Base-by-base conservation (phyloP, 805 yeast species). In the Yamadazyma akitaensis region DNA sequence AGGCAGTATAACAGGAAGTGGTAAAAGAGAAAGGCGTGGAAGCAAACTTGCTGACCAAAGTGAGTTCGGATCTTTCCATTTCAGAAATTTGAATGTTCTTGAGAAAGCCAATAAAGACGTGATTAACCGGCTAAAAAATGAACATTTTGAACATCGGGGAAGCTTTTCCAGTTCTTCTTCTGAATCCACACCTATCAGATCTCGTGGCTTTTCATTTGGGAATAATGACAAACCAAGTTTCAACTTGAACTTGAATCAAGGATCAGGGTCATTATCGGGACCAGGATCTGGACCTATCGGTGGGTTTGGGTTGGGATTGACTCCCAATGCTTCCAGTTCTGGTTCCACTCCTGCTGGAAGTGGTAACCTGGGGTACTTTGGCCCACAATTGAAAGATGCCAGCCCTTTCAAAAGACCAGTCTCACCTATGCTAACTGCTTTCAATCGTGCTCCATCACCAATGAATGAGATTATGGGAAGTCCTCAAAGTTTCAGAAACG, bases 91-190 rank as follows among this genome's bases (percentile, higher is more conserved):
- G 51, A 84, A 92, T 4, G 94, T 94, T 5, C 75, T 95, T 46
- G 98, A 94, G 56, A 87, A 86, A 57, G 97, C 96, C 8, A 94
- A 94, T 60, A 89, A 88, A 59, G 97, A 91, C 65, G 91, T 87
- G 12, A 89, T 94, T 52, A 87, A 88, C 58, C 72, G 96, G 51
- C 76, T 94, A 60, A 87, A 90, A 58, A 84, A 76, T 26, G 98
- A 92, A 61, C 96, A 88, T 62, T 54, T 84, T 53, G 88, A 82
- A 53, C 82, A 80, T 54, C 71, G 67, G 51, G 72, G 67, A 46
- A 75, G 80, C 42, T 63, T 71, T 38, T 73, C 84, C 7, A 65
- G 77, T 1, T 71, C 82, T 0, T 72, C 80, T 2, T 73, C 79
- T 4, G 80, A 73, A 8, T 65, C 73, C 0, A 61, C 70, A 1